Evolutionary conservation across 2,329 filamentous ascomycete species (phyloP), one percentile per base, ranked within the genome.

Genomic region (Fusarium odoratissimum): DNA sequence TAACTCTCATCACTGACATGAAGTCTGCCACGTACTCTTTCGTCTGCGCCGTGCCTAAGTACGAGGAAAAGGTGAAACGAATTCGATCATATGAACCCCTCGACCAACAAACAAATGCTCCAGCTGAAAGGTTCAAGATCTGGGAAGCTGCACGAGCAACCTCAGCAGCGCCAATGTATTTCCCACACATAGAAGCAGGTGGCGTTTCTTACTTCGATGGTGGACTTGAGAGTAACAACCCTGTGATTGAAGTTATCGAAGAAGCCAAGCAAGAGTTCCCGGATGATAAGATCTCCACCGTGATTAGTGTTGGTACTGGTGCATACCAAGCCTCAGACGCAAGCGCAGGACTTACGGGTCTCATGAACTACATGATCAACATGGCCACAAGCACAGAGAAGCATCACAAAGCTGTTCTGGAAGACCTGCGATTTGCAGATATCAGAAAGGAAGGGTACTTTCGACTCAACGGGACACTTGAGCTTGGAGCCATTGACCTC

Each of bases 81-180:
- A 55, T 55, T 14, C 51, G 51, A 42, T 55, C 51, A 14, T 55
- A 55, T 19, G 51, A 55, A 19, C 51, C 51, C 25, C 51, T 55
- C 11, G 37, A 31, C 25, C 37, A 42, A 42, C 25, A 28, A 55
- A 19, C 11, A 28, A 42, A 41, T 23, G 37, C 19, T 19, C 37
- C 51, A 7, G 21, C 51, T 42, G 37, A 55, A 55, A 40, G 51
- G 21, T 42, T 55, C 25, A 55, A 42, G 28, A 55, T 55, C 21
- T 55, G 51, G 51, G 51, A 55, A 41, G 51, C 51, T 6, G 51
- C 51, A 55, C 51, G 51, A 40, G 51, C 51, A 55, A 55, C 51
- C 19, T 55, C 51, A 23, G 51, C 51, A 42, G 51, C 51, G 16
- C 51, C 51, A 42, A 44, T 55, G 51, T 55, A 55, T 28, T 55